Base-by-base conservation (phyloP, 306 rosid genomes). In the Lupinus albus region DNA sequence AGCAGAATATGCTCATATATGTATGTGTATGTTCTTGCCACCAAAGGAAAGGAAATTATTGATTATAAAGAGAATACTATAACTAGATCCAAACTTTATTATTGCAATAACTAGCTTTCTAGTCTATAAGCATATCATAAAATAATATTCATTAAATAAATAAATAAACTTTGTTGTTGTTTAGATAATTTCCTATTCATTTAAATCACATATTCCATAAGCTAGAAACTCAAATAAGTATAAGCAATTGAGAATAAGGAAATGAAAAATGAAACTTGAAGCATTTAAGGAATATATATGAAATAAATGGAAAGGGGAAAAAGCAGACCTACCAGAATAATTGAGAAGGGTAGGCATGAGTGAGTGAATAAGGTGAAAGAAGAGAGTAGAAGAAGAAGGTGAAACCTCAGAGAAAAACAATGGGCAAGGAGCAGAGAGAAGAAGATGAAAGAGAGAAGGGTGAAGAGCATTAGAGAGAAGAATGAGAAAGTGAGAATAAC, bases 341-440 rank as follows among this genome's bases (percentile, higher is more conserved):
- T 90, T 88, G 69, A 86, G 78, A 67, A 88, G 88, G 63, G 94
- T 48, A 77, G 94, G 81, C 99, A 93, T 94, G 92, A 81, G 60
- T 9, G 46, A 33, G 18, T 66, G 64, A 77, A 45, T 25, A 69
- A 0, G 5, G 0, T 61, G 58, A 33, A 33, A 33, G 38, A 33
- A 33, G 38, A 33, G 38, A 74, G 52, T 5, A 42, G 33, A 2
- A 61, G 64, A 25, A 25, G 30, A 3, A 25, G 30, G 4, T 25
- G 30, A 25, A 64, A 65, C 61, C 49, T 64, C 36, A 11, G 4
- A 38, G 1, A 9, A 49, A 35, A 21, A 47, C 58, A 16, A 48
- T 33, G 65, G 41, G 44, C 11, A 32, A 66, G 76, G 21, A 62
- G 64, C 39, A 35, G 56, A 30, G 16, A 32, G 2, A 50, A 21